Base-by-base conservation (phyloP, 176 grass and related monocot species). In the Avena atlantica region DNA sequence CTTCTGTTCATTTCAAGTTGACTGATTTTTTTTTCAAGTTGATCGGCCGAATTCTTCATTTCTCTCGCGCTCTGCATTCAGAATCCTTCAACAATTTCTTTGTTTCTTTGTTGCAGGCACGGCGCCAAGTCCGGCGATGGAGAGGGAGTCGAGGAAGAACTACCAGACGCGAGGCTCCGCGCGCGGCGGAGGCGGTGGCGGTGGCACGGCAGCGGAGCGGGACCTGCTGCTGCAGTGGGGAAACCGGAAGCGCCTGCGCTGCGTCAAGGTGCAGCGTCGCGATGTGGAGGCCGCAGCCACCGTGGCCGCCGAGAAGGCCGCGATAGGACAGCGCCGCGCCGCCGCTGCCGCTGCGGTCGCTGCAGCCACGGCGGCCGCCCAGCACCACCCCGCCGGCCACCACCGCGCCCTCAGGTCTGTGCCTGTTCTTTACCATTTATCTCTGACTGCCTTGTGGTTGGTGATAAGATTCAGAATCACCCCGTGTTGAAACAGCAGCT, bases 181-280 rank as follows among this genome's bases (percentile, higher is more conserved):
- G 17, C 80, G 95, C 44, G 62, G 81, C 31, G 71, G 86, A 8
- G 85, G 69, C 12, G 31, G 31, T 4, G 40, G 40, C 40, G 69
- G 86, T 15, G 87, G 89, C 53, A 88, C 92, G 37, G 52, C 87
- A 5, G 45, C 88, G 0, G 95, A 97, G 64, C 90, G 91, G 64
- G 95, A 97, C 42, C 70, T 92, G 84, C 90, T 92, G 15, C 90
- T 97, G 81, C 95, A 97, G 68, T 97, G 95, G 95, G 95, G 95
- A 27, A 97, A 94, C 78, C 81, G 95, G 81, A 97, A 97, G 86
- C 82, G 95, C 60, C 84, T 97, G 44, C 89, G 92, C 77, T 97
- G 95, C 86, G 91, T 92, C 86, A 97, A 97, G 83, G 91, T 90
- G 80, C 94, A 92, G 45, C 94, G 89, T 34, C 93, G 87, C 72